A percentile compares a stretch with the other conserved stretches of the same genome.
Conservation (phyloP, 176 grass and related monocot species). For the Oryza meyeriana region DNA sequence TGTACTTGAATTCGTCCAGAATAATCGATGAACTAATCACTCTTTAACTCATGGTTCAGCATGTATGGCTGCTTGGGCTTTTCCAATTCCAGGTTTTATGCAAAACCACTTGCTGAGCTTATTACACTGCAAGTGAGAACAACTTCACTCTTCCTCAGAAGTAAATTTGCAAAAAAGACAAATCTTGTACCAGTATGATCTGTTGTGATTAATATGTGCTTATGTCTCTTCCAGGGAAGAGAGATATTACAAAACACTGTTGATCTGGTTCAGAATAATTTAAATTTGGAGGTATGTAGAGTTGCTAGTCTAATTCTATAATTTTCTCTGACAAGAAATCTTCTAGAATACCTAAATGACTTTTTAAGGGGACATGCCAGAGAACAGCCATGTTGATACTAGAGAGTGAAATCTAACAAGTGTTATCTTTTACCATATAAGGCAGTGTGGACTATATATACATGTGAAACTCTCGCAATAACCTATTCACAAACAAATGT, state of each 20-base stretch:
- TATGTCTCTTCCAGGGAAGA: constrained; percentile 72
- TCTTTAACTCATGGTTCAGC: constrained; percentile 49
- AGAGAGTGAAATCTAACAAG: neutral
- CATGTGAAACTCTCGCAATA: neutral
- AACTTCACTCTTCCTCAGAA: constrained; percentile 16
- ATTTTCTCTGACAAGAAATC: neutral
- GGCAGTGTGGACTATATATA: neutral
- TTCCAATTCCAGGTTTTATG: constrained; percentile 95
- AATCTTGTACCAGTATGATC: neutral
- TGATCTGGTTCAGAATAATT: constrained; percentile 93
- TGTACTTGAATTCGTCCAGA: constrained; percentile 15
- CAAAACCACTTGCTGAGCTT: constrained; percentile 92
- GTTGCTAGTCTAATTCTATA: constrained; percentile 13
- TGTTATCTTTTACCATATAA: neutral
- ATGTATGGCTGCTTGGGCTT: constrained; percentile 99
- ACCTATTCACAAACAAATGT: neutral
- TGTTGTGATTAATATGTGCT: constrained; percentile 16
- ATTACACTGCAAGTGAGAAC: constrained; percentile 88
- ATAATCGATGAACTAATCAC: constrained; percentile 25
- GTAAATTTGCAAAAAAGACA: constrained; percentile 7
- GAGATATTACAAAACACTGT: constrained; percentile 97
- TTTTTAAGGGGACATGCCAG: neutral
- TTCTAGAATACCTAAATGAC: constrained; percentile 2
- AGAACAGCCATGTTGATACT: neutral
- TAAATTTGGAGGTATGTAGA: constrained; percentile 82